A percentile compares a stretch with the other conserved stretches of the same genome.
phyloP scores from a whole-genome alignment of 2,329 filamentous ascomycete genomes.

The Trichoderma brevicompactum region DNA sequence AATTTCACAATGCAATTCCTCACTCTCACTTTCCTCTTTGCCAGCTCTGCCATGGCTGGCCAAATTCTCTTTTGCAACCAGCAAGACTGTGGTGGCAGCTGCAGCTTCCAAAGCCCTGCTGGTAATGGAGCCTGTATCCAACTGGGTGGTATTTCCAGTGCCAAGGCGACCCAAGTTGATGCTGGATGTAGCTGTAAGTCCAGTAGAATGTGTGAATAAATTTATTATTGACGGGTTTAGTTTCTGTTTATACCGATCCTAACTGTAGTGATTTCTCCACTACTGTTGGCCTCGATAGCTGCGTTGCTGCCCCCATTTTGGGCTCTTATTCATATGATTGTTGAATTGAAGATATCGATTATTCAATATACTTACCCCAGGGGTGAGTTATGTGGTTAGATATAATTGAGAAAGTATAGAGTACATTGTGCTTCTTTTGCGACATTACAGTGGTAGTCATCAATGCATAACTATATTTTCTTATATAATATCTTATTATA shows the following conservation, averaged over 20 bases:
- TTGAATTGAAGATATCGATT: background rate
- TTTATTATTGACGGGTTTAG: background rate
- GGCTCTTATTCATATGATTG: conserved; percentile 13
- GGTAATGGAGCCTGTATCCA: conserved; percentile 2
- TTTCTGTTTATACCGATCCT: conserved; percentile 5
- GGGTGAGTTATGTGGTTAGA: no score
- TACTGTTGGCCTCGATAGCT: conserved; percentile 6
- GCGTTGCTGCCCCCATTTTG: background rate
- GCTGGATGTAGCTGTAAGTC: conserved; percentile 7
- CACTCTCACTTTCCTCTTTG: background rate
- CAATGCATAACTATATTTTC: no score
- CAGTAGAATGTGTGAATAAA: background rate
- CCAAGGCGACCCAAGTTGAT: conserved; percentile 11
- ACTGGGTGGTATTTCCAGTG: conserved; percentile 12
- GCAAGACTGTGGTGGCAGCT: conserved; percentile 1
- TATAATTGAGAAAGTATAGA: no score
- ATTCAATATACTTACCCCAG: background rate
- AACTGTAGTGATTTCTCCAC: conserved; percentile 11
- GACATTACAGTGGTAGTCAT: no score
- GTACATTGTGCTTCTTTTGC: no score
- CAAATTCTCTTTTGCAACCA: conserved; percentile 15
- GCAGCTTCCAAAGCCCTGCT: conserved; percentile 15
- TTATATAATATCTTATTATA: no score
- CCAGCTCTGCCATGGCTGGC: conserved; percentile 5
- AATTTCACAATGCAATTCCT: background rate